Evolutionary conservation across 1,284 basidiomycete genomes (phyloP).

Genomic region (Fomitopsis betulina): DNA sequence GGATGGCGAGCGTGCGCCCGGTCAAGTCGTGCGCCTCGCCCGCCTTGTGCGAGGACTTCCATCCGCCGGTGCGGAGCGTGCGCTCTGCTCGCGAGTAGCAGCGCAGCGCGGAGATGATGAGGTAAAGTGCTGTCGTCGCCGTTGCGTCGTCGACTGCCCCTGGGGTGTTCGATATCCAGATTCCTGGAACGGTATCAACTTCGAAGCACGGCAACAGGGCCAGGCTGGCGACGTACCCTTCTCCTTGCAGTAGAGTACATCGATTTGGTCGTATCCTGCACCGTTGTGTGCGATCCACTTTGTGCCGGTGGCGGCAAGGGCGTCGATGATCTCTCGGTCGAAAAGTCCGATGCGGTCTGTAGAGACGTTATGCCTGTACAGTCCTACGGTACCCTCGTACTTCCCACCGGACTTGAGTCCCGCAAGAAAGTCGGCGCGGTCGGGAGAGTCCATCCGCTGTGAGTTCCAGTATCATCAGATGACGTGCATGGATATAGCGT

Average conservation of each 20-base stretch:
- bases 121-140: slow-evolving; percentile 85
- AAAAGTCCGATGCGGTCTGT: slow-evolving; percentile 71
- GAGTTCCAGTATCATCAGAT: background rate
- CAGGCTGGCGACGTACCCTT: slow-evolving; percentile 40
- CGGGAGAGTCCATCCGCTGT: slow-evolving; percentile 51
- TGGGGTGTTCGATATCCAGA: slow-evolving; percentile 87
- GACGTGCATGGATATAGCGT: no score
- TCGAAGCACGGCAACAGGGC: background rate
- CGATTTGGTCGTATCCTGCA: slow-evolving; percentile 87
- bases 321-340: slow-evolving; percentile 72
- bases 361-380: slow-evolving; percentile 77
- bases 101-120: slow-evolving; percentile 79
- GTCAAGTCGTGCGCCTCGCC: slow-evolving; percentile 66
- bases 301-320: slow-evolving; percentile 54
- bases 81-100: slow-evolving; percentile 75
- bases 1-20: slow-evolving; percentile 78
- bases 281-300: slow-evolving; percentile 92
- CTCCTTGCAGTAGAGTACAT: slow-evolving; percentile 69
- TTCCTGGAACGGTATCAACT: slow-evolving; percentile 43
- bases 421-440: slow-evolving; percentile 66
- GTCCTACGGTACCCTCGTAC: slow-evolving; percentile 71
- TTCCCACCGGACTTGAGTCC: slow-evolving; percentile 64
- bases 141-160: slow-evolving; percentile 90
- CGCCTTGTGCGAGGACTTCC: slow-evolving; percentile 49
- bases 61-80: slow-evolving; percentile 52